These are phyloP conservation scores for Pyropia yezoensis DNA, from an alignment of 23 red algal genomes.

Conservation along the genomic window DNA sequence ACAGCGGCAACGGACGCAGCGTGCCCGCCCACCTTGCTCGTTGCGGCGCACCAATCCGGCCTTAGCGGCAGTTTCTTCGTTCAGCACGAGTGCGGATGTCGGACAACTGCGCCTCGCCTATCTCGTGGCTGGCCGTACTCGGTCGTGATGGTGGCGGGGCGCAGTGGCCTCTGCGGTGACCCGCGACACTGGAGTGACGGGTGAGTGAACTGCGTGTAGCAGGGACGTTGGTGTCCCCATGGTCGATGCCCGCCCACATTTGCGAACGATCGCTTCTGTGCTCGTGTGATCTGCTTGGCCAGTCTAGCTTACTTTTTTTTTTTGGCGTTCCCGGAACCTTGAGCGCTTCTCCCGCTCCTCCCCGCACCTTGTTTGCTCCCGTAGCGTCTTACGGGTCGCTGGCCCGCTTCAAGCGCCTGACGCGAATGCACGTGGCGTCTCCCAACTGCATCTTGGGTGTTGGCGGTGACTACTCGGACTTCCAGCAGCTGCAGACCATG, in stretches of 20 bases:
- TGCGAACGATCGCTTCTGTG: too few species aligned
- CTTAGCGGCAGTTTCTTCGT: background rate
- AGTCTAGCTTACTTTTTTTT: too few species aligned
- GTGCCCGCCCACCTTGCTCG: too few species aligned
- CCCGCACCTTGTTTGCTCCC: background rate
- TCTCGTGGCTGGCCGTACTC: background rate
- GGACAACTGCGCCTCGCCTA: background rate
- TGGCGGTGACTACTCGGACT: slow-evolving; percentile 88
- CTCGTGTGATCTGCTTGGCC: too few species aligned
- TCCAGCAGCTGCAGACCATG: slow-evolving; percentile 50
- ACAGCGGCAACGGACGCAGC: too few species aligned
- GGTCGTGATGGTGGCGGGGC: background rate
- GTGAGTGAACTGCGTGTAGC: background rate
- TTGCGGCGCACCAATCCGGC: too few species aligned
- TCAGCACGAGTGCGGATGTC: background rate
- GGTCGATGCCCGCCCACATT: too few species aligned
- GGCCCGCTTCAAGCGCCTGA: slow-evolving; percentile 64
- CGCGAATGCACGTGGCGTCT: slow-evolving; percentile 43
- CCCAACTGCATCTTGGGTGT: slow-evolving; percentile 42
- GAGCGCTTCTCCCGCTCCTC: too few species aligned
- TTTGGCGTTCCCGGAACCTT: background rate
- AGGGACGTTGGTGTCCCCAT: too few species aligned
- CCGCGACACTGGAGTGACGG: background rate
- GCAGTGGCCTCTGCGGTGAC: background rate
- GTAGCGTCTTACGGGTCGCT: slow-evolving; percentile 91